Base-by-base conservation (phyloP, 2,329 filamentous ascomycete genomes). In the Mollisia scopiformis region DNA sequence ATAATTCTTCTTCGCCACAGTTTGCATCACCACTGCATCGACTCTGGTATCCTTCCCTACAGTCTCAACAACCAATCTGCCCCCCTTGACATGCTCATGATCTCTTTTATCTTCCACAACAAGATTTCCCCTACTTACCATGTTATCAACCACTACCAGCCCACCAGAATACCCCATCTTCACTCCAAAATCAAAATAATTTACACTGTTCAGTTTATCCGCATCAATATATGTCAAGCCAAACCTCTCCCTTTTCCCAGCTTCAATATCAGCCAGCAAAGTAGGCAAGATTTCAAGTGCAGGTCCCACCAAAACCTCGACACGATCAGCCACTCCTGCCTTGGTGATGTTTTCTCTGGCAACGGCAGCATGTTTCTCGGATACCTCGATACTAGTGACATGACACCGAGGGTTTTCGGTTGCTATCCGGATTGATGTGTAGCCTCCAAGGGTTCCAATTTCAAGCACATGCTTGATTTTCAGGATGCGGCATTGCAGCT, bases 141-240 rank as follows among this genome's bases (percentile, higher is more conserved):
- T 76, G 60, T 85, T 85, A 69, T 85, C 83, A 0, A 79, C 81
- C 21, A 84, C 72, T 62, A 85, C 79, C 57, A 84, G 72, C 0
- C 80, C 82, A 3, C 79, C 81, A 13, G 75, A 69, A 1, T 78
- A 75, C 28, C 84, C 74, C 33, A 85, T 75, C 10, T 80, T 76
- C 16, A 66, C 14, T 1, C 66, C n/a, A 5, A 62, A 63, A 2
- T 72, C 67, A 39, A 84, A 73, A 68, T 84, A 84, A 6, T 64
- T 67, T 0, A 77, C 75, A 69, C 83, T 82, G 10, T 78, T 78
- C 0, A 75, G 71, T 72, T 84, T 84, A 61, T 84, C 75, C 19
- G 81, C 81, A 62, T 84, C 82, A 61, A 84, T 76, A 69, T 84
- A 84, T 67, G 83, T 75, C 55, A 84, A 81, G 84, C 13, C 35